Conservation (phyloP, 2,329 filamentous ascomycete genomes). For the Parafenestella ontariensis region DNA sequence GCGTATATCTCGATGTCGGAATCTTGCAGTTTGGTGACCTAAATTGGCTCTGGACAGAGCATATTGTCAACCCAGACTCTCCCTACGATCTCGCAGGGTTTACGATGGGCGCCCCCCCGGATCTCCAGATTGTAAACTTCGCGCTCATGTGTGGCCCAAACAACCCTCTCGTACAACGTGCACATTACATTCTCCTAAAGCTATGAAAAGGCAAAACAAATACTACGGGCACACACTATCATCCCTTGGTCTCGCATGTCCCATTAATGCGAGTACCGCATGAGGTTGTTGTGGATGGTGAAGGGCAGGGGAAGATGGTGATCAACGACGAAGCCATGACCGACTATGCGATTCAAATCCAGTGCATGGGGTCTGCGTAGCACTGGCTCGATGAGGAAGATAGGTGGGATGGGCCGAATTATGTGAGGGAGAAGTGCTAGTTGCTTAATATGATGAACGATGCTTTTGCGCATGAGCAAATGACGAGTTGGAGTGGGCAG, state of each 20-base stretch:
- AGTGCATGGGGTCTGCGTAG: constrained; percentile 61
- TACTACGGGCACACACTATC: constrained; percentile 55
- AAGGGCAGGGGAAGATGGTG: constrained; percentile 42
- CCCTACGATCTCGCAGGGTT: constrained; percentile 49
- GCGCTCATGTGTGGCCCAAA: constrained; percentile 31
- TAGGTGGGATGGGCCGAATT: constrained; percentile 63
- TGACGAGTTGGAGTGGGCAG: constrained; percentile 60
- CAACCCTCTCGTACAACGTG: constrained; percentile 59
- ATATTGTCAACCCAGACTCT: constrained; percentile 56
- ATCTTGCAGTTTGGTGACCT: constrained; percentile 65
- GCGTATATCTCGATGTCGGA: constrained; percentile 65
- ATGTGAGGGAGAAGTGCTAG: constrained; percentile 50
- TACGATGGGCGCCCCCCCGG: constrained; percentile 28
- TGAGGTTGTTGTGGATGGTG: constrained; percentile 40
- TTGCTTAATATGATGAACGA: constrained; percentile 30
- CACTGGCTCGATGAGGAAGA: constrained; percentile 59
- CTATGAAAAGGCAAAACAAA: constrained; percentile 56
- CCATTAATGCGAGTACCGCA: constrained; percentile 54
- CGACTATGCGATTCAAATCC: constrained; percentile 66
- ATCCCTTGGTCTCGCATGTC: constrained; percentile 59
- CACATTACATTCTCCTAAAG: constrained; percentile 59
- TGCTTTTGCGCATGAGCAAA: constrained; percentile 50
- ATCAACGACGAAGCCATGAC: constrained; percentile 56
- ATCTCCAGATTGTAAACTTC: constrained; percentile 32
- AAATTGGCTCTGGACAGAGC: constrained; percentile 60